phyloP scores from a whole-genome alignment of 306 rosid species.

The Cotoneaster glaucophyllus region DNA sequence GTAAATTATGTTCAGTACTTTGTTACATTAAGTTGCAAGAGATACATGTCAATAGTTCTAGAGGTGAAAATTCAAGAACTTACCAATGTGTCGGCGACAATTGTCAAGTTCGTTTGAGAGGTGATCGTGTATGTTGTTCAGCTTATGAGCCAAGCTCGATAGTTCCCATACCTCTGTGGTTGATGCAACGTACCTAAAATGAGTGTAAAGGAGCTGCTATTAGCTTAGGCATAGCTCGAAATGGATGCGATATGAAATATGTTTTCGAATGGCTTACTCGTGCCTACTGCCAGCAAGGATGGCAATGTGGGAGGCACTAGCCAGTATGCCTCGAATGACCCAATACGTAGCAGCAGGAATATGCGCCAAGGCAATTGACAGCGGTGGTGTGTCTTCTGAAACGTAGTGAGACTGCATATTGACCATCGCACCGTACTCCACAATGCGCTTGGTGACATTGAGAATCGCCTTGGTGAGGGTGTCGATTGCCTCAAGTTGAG shows the following conservation, averaged over 20 bases:
- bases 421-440: conserved; percentile 38
- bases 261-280: conserved; percentile 44
- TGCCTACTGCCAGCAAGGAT: conserved; percentile 47
- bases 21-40: neutral
- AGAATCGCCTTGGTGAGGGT: conserved; percentile 46
- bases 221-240: neutral
- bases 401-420: conserved; percentile 54
- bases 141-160: conserved; percentile 71
- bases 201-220: neutral
- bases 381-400: conserved; percentile 57
- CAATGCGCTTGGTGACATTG: conserved; percentile 48
- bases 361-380: conserved; percentile 52
- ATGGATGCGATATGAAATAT: neutral
- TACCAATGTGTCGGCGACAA: conserved; percentile 60
- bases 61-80: conserved; percentile 5
- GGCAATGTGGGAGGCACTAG: conserved; percentile 59
- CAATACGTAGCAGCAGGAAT: conserved; percentile 81
- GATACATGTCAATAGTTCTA: neutral
- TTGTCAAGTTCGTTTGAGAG: conserved; percentile 46
- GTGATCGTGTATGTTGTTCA: conserved; percentile 48
- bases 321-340: conserved; percentile 61
- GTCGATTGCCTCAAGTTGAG: conserved; percentile 60
- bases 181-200: conserved; percentile 44
- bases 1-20: conserved; percentile 6
- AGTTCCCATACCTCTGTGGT: conserved; percentile 72